These are phyloP conservation scores for Filobasidium uniguttulatum DNA, from an alignment of 1,284 basidiomycete species.

Conservation along the genomic window DNA sequence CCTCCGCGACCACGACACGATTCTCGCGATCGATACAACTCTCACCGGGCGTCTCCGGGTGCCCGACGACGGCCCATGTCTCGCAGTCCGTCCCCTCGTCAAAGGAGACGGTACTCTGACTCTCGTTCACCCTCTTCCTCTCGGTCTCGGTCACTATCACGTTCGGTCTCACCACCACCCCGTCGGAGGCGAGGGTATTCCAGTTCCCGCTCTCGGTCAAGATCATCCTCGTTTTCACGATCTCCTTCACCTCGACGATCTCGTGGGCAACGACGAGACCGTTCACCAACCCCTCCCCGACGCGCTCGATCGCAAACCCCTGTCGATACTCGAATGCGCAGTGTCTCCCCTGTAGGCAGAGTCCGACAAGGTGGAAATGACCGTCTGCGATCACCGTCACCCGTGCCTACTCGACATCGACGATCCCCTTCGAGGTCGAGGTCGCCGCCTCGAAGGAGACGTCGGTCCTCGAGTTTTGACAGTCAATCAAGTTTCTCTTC, in stretches of 20 bases:
- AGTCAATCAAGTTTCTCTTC: background rate
- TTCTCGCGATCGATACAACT: slow-evolving; percentile 6
- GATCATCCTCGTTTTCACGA: slow-evolving; percentile 15
- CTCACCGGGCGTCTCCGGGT: no score
- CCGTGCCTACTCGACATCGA: background rate
- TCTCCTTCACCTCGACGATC: slow-evolving; percentile 19
- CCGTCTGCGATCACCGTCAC: background rate
- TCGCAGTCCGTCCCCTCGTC: slow-evolving; percentile 5
- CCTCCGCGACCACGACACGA: slow-evolving; percentile 7
- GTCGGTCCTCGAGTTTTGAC: background rate
- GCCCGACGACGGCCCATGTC: no score
- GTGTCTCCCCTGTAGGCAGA: background rate
- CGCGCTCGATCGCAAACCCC: slow-evolving; percentile 9
- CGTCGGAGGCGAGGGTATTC: slow-evolving; percentile 8
- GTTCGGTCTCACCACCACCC: slow-evolving; percentile 12
- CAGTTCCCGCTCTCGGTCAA: slow-evolving; percentile 3
- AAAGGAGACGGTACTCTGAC: slow-evolving; percentile 13
- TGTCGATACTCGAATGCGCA: slow-evolving; percentile 1
- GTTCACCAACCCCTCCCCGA: slow-evolving; percentile 4
- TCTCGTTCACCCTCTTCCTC: slow-evolving; percentile 18
- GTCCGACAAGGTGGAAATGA: background rate
- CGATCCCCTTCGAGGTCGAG: background rate
- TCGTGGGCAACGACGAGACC: slow-evolving; percentile 11
- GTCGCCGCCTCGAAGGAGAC: background rate
- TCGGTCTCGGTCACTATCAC: slow-evolving; percentile 11